Evolutionary conservation across 2,329 filamentous ascomycete genomes (phyloP).

Genomic region (Biscogniauxia mediterranea): DNA sequence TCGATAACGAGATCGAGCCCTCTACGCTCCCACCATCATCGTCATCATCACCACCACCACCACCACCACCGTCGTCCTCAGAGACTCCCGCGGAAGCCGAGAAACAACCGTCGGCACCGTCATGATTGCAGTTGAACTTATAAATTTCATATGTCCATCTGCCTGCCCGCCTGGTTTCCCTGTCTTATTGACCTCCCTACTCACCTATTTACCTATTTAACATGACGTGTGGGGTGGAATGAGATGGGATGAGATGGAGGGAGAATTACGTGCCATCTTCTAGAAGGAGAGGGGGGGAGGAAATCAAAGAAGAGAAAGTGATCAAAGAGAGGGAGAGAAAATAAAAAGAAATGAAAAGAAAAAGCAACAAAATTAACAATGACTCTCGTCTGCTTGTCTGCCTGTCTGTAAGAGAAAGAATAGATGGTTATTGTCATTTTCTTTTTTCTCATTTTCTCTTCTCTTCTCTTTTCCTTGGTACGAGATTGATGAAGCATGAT

Average conservation of each 20-base stretch:
- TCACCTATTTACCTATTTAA: not conserved
- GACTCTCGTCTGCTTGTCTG: too few relatives aligned
- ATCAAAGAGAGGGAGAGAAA: not conserved
- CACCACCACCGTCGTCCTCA: too few relatives aligned
- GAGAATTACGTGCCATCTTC: not conserved
- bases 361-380: too few relatives aligned
- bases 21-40: constrained; percentile 18
- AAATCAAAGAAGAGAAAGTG: not conserved
- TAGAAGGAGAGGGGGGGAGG: not conserved
- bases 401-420: not conserved
- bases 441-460: too few relatives aligned
- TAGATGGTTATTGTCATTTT: too few relatives aligned
- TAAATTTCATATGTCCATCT: too few relatives aligned
- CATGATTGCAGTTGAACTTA: not conserved
- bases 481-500: not conserved
- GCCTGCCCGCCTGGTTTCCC: too few relatives aligned
- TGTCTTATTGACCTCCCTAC: not conserved
- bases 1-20: constrained; percentile 19
- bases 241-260: too few relatives aligned
- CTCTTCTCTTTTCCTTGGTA: not conserved
- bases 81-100: not conserved
- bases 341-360: too few relatives aligned
- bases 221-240: too few relatives aligned
- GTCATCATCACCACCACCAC: too few relatives aligned
- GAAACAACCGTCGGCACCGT: not conserved